A percentile compares a stretch with the other conserved stretches of the same genome.
These are phyloP conservation scores for Cyclospora cayetanensis DNA, from an alignment of 169 alveolate genomes.

Conservation along the genomic window DNA sequence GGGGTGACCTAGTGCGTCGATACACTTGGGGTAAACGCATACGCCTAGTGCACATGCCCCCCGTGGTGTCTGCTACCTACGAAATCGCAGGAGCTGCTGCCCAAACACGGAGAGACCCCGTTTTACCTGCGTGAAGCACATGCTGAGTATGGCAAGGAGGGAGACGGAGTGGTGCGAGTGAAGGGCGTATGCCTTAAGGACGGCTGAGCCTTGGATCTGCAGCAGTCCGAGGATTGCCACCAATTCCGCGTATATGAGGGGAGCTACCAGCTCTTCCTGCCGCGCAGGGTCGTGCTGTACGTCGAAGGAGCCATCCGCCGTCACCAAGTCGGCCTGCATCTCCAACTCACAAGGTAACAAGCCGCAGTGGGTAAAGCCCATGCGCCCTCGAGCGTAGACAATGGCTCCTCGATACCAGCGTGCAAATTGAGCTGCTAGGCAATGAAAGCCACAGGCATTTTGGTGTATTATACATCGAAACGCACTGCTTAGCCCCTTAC, in stretches of 20 bases:
- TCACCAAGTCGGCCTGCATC: conserved; percentile 77
- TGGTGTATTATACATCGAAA: no score
- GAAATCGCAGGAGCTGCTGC: no score
- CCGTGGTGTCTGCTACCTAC: no score
- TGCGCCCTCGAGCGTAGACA: no score
- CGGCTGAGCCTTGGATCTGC: conserved; percentile 76
- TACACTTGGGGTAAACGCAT: no score
- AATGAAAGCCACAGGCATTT: no score
- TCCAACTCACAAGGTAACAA: neutral
- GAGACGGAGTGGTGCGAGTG: conserved; percentile 68
- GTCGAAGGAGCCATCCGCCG: conserved; percentile 84
- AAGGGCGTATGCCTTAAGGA: conserved; percentile 68
- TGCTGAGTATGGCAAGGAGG: conserved; percentile 66
- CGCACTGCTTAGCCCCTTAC: neutral
- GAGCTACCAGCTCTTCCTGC: conserved; percentile 79
- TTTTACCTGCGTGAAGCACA: conserved; percentile 66
- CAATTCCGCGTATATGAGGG: conserved; percentile 78
- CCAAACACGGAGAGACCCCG: no score
- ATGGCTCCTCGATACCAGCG: no score
- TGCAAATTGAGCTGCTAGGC: no score
- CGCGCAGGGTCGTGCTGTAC: conserved; percentile 78
- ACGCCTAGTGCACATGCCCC: no score
- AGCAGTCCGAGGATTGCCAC: conserved; percentile 78
- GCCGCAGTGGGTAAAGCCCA: no score
- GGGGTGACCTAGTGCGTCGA: no score